Evolutionary conservation across 2,329 filamentous ascomycete species (phyloP).

Genomic region (Acrocalymma vagum): DNA sequence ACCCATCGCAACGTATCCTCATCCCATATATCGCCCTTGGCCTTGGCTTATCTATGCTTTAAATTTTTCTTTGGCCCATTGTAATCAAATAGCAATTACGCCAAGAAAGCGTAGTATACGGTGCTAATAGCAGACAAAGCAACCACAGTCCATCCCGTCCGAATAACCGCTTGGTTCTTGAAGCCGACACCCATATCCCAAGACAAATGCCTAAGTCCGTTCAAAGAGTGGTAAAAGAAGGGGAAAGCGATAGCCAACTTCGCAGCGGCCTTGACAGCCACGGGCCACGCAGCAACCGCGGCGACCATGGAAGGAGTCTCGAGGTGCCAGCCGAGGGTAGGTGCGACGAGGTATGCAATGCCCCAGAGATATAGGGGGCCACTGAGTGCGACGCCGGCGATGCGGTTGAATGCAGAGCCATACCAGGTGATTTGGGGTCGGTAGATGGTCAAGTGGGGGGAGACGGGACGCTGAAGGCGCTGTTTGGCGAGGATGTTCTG

Average conservation of each 20-base stretch:
- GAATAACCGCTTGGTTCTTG: constrained; percentile 70
- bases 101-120: constrained; percentile 41
- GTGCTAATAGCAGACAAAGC: constrained; percentile 59
- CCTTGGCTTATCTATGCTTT: too few species aligned
- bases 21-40: too few species aligned
- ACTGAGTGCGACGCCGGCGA: constrained; percentile 79
- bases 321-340: constrained; percentile 75
- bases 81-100: constrained; percentile 20
- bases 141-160: constrained; percentile 70
- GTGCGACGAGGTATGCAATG: constrained; percentile 80
- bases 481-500: constrained; percentile 78
- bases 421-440: constrained; percentile 86
- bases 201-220: constrained; percentile 75
- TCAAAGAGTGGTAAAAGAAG: constrained; percentile 74
- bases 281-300: constrained; percentile 68
- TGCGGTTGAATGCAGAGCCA: constrained; percentile 77
- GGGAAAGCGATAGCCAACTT: constrained; percentile 69
- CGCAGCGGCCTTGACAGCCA: constrained; percentile 64
- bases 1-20: too few species aligned
- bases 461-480: constrained; percentile 81
- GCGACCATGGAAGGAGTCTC: constrained; percentile 71
- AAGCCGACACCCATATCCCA: constrained; percentile 74
- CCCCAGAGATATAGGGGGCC: constrained; percentile 83
- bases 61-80: neutral
- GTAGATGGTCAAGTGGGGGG: constrained; percentile 89